A percentile compares a stretch with the other conserved stretches of the same genome.
Evolutionary conservation across 345 rosid species (phyloP).

Genomic region (Eucalyptus cloeziana): DNA sequence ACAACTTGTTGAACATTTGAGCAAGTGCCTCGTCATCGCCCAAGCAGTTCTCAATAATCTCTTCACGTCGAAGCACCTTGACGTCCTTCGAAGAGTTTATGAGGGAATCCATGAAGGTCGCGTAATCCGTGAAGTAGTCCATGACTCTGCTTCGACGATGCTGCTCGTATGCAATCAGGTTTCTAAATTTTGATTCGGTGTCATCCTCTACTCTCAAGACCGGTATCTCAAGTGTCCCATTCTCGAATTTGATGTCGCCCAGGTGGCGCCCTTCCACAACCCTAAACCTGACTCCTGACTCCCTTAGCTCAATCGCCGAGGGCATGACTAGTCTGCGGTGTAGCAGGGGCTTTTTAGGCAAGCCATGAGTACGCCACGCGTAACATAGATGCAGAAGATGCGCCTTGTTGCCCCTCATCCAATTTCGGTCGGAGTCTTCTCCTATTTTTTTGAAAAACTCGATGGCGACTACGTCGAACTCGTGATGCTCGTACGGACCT

Average conservation of each 20-base stretch:
- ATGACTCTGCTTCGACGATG: rapidly evolving
- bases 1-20: neutral
- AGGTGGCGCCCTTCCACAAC: rapidly evolving
- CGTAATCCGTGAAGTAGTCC: rapidly evolving
- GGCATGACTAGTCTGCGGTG: rapidly evolving
- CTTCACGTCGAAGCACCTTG: rapidly evolving
- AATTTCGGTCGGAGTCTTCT: too few species aligned
- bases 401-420: neutral
- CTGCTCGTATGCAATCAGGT: neutral
- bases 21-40: neutral
- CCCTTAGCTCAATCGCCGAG: neutral
- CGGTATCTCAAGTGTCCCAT: neutral
- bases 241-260: neutral
- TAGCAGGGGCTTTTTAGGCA: rapidly evolving
- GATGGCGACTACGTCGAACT: too few species aligned
- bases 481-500: too few species aligned
- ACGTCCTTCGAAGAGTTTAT: neutral
- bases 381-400: neutral
- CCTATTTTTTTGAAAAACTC: too few species aligned
- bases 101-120: rapidly evolving
- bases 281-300: neutral
- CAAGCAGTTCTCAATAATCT: neutral
- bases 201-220: neutral
- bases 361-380: rapidly evolving
- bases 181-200: neutral